Evolutionary conservation across 208 protist genomes (phyloP).

Genomic region (Histomonas meleagridis): DNA sequence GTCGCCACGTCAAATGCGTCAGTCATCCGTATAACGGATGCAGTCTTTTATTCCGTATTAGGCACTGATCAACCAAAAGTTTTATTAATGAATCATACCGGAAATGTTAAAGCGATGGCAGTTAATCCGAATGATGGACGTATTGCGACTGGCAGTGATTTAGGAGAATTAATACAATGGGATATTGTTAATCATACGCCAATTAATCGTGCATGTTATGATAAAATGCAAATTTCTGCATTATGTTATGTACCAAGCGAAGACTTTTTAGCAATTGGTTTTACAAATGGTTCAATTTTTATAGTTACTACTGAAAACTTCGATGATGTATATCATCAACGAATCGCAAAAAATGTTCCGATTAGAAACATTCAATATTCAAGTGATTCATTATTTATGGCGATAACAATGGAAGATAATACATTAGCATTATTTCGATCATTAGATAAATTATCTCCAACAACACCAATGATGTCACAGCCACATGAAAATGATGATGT

Average conservation of each 20-base stretch:
- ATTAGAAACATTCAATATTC: constrained; percentile 26
- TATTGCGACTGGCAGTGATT: neutral
- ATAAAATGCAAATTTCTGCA: neutral
- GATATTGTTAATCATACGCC: constrained; percentile 29
- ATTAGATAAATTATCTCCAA: constrained; percentile 23
- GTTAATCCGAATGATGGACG: constrained; percentile 27
- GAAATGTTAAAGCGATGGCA: neutral
- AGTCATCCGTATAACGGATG: neutral
- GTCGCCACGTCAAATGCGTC: neutral
- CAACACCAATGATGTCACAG: constrained; percentile 22
- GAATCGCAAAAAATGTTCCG: neutral
- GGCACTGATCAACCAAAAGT: constrained; percentile 1
- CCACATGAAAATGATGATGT: neutral
- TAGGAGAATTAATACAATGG: constrained; percentile 13
- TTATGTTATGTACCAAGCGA: constrained; percentile 15
- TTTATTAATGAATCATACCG: neutral
- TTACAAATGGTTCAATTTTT: constrained; percentile 18
- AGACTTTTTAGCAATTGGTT: constrained; percentile 19
- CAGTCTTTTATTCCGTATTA: neutral
- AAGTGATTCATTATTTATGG: neutral
- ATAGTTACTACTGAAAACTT: constrained; percentile 34
- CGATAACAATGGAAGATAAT: neutral
- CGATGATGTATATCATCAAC: constrained; percentile 18
- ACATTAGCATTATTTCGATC: neutral
- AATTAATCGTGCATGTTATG: neutral